phyloP scores from a whole-genome alignment of 345 rosid species.

The Rhizophora apiculata region DNA sequence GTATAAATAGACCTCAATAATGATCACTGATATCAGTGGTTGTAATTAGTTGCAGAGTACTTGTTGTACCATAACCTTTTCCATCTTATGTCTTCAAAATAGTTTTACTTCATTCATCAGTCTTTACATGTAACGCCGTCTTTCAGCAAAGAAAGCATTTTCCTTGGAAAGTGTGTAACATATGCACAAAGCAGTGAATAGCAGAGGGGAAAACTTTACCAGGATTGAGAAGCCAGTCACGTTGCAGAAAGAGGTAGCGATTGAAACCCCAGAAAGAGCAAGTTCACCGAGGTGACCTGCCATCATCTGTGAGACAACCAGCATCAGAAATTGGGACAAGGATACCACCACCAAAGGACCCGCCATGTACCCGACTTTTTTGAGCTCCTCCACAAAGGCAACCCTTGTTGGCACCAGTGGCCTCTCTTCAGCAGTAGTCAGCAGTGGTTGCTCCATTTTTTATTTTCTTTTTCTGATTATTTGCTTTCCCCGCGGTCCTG shows the following conservation, averaged over 20 bases:
- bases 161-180: background rate
- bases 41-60: too few relatives aligned
- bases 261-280: slow-evolving; percentile 25
- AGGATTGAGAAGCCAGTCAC: slow-evolving; percentile 29
- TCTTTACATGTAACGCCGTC: too few relatives aligned
- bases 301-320: slow-evolving; percentile 26
- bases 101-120: too few relatives aligned
- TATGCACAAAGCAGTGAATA: background rate
- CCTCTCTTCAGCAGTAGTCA: slow-evolving; percentile 3
- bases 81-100: too few relatives aligned
- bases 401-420: slow-evolving; percentile 9
- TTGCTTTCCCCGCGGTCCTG: background rate
- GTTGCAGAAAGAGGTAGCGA: slow-evolving; percentile 26
- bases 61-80: too few relatives aligned
- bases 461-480: background rate
- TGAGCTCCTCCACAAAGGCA: slow-evolving; percentile 17
- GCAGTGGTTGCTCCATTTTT: slow-evolving; percentile 3
- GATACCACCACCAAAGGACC: slow-evolving; percentile 33
- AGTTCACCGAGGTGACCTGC: slow-evolving; percentile 32
- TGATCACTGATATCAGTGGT: too few relatives aligned
- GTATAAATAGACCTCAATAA: too few relatives aligned
- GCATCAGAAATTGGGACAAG: slow-evolving; percentile 15
- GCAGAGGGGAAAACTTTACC: background rate
- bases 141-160: background rate
- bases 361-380: slow-evolving; percentile 24